These are phyloP conservation scores for Leishmania arabica DNA, from an alignment of 208 protist genomes.

Conservation along the genomic window DNA sequence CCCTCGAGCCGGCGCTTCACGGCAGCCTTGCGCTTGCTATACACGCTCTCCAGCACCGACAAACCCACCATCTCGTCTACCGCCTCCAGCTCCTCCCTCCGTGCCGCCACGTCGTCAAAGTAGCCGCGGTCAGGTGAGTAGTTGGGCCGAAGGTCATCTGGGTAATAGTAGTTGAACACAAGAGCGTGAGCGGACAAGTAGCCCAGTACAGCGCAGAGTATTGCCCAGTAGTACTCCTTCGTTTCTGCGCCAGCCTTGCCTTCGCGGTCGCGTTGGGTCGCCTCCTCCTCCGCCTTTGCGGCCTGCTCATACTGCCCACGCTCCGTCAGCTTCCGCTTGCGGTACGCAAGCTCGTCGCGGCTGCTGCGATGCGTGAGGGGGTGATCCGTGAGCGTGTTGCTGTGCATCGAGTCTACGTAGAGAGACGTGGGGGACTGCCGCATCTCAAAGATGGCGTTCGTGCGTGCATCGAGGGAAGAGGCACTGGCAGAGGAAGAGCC, in stretches of 20 bases:
- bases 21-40: slow-evolving; percentile 69
- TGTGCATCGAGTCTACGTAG: slow-evolving; percentile 85
- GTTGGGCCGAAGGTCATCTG: slow-evolving; percentile 73
- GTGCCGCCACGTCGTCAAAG: slow-evolving; percentile 78
- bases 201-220: slow-evolving; percentile 69
- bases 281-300: slow-evolving; percentile 76
- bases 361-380: slow-evolving; percentile 83
- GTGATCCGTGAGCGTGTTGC: slow-evolving; percentile 86
- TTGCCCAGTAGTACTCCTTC: slow-evolving; percentile 85
- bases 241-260: slow-evolving; percentile 71
- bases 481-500: slow-evolving; percentile 2
- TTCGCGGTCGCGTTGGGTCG: slow-evolving; percentile 56
- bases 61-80: slow-evolving; percentile 85
- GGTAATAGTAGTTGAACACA: slow-evolving; percentile 84
- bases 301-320: slow-evolving; percentile 81
- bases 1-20: slow-evolving; percentile 47
- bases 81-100: slow-evolving; percentile 58
- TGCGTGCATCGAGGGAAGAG: slow-evolving; percentile 25
- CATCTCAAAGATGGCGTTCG: slow-evolving; percentile 67
- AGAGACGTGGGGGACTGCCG: slow-evolving; percentile 75
- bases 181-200: slow-evolving; percentile 79
- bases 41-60: slow-evolving; percentile 77
- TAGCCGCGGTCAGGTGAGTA: slow-evolving; percentile 86
- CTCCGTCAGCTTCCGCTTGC: slow-evolving; percentile 85
- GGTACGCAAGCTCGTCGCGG: slow-evolving; percentile 81